Base-by-base conservation (phyloP, 2,329 filamentous ascomycete species). In the Huntiella moniliformis region DNA sequence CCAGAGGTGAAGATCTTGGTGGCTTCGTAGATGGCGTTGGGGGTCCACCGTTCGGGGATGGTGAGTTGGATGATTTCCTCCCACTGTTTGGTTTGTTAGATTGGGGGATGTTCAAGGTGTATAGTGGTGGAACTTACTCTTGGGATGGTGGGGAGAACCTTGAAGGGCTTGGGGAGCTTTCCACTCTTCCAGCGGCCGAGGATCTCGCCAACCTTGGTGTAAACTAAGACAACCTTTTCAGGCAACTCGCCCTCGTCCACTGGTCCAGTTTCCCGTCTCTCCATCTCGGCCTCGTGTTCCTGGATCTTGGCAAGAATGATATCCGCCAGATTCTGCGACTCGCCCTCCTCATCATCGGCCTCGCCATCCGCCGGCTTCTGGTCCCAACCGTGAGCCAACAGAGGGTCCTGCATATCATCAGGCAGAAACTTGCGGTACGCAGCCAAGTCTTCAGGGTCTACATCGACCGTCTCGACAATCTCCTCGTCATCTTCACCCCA, bases 281-380 rank as follows among this genome's bases (percentile, higher is more conserved):
- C 67, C 52, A 79, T 68, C 31, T 70, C 70, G 3, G 83, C 81
- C 65, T 98, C 91, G 56, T 92, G 83, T 49, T 82, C 80, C 4
- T 86, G 85, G 57, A 98, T 98, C 63, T 93, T 94, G 57, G 88
- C 79, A 49, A 98, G 65, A 52, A 98, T 98, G 52, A 98, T 66
- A 56, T 94, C 87, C 12, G 91, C 86, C 48, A 98, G 68, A 60
- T 96, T 94, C 51, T 81, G 84, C 11, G 72, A 68, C 48, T 71
- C 65, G 11, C 68, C 67, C 36, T 66, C 65, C 33, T 68, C 63
- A 7, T 32, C 37, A 3, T 34, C 17, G 28, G 63, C 57, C 46
- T 57, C 57, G 10, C 64, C 65, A 42, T 61, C 62, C 4, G 62
- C 59, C 35, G 61, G 62, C 59, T 67, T 61, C 38, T 60, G 60